Evolutionary conservation across 805 yeast species (phyloP).

Genomic region (Barnettozyma sp.): DNA sequence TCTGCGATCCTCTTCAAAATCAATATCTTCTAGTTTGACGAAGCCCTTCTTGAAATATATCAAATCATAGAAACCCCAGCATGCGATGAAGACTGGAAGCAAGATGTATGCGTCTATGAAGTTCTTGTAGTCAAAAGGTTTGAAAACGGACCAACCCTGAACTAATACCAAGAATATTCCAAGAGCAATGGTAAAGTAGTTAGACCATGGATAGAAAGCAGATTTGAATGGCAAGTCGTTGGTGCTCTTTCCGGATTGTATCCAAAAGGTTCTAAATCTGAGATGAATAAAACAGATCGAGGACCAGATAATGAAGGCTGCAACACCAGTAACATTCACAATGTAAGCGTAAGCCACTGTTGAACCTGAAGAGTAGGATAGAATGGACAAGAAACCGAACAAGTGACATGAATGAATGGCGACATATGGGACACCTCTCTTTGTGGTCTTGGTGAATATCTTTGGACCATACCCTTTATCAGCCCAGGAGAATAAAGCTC

Average conservation of each 20-base stretch:
- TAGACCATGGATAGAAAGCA: constrained; percentile 38
- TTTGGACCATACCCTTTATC: constrained; percentile 54
- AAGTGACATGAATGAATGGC: constrained; percentile 52
- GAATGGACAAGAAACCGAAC: constrained; percentile 56
- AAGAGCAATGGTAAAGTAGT: constrained; percentile 32
- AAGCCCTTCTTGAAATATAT: constrained; percentile 33
- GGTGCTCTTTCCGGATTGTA: constrained; percentile 53
- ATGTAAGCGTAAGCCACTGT: constrained; percentile 61
- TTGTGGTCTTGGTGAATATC: constrained; percentile 43
- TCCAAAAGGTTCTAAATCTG: constrained; percentile 60
- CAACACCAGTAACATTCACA: constrained; percentile 63
- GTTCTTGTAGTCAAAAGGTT: constrained; percentile 41
- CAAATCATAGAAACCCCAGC: constrained; percentile 36
- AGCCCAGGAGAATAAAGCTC: constrained; percentile 61
- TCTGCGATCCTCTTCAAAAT: constrained; percentile 44
- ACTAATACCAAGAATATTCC: constrained; percentile 36
- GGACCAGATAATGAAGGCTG: constrained; percentile 69
- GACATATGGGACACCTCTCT: constrained; percentile 56
- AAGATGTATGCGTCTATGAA: constrained; percentile 58
- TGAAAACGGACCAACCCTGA: constrained; percentile 45
- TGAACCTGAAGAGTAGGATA: constrained; percentile 47
- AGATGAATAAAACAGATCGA: constrained; percentile 55
- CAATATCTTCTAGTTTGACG: constrained; percentile 37
- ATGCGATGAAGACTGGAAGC: constrained; percentile 47
- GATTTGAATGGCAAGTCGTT: constrained; percentile 68